Conservation (phyloP, 2,329 filamentous ascomycete species). For the Alternaria arbusti region DNA sequence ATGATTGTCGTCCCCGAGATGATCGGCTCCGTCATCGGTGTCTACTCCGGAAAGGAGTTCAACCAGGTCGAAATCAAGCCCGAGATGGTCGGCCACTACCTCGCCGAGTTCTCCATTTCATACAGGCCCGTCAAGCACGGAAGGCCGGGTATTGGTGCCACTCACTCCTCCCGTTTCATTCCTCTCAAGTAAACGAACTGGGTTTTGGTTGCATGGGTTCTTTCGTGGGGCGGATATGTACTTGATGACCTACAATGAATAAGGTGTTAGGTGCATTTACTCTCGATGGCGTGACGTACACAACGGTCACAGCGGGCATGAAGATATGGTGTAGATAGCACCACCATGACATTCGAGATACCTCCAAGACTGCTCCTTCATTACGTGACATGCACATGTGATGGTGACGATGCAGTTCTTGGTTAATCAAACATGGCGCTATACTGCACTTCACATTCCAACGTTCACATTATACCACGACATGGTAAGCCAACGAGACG, state of each 20-base stretch:
- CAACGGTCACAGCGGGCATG: conserved; percentile 37
- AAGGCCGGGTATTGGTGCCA: conserved; percentile 99
- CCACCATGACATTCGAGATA: conserved; percentile 40
- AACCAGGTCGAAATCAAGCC: conserved; percentile 99
- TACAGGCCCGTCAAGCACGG: conserved; percentile 99
- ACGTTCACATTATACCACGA: background rate
- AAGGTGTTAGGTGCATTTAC: conserved; percentile 49
- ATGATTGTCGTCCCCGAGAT: conserved; percentile 99
- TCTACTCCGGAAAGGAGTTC: conserved; percentile 99
- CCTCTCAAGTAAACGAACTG: conserved; percentile 84
- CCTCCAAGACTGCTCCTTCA: conserved; percentile 20
- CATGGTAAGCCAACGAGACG: background rate
- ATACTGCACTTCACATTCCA: background rate
- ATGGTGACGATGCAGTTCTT: background rate
- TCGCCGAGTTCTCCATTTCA: conserved; percentile 99
- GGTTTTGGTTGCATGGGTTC: conserved; percentile 50
- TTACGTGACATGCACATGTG: background rate
- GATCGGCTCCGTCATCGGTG: conserved; percentile 97
- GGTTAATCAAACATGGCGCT: background rate
- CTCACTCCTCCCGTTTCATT: conserved; percentile 99
- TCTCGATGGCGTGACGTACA: conserved; percentile 41
- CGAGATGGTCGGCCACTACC: conserved; percentile 99
- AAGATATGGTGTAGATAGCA: conserved; percentile 42
- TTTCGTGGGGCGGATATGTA: conserved; percentile 47
- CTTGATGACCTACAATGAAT: conserved; percentile 50